These are phyloP conservation scores for Decorospora gaudefroyi DNA, from an alignment of 2,329 filamentous ascomycete genomes.

Conservation along the genomic window DNA sequence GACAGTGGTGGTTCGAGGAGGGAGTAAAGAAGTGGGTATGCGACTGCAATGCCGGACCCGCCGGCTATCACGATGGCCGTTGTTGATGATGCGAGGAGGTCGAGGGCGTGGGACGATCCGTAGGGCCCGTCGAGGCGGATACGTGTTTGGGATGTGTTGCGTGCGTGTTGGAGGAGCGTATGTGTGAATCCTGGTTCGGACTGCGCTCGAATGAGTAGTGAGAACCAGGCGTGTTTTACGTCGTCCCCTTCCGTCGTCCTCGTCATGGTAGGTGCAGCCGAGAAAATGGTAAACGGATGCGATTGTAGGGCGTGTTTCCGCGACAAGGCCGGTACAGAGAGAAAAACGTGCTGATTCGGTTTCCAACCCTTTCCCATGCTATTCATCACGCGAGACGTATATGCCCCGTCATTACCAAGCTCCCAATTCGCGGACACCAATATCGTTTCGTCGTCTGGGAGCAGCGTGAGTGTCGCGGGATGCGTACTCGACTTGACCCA, in stretches of 20 bases:
- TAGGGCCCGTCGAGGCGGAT: conserved; percentile 68
- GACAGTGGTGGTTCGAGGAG: conserved; percentile 42
- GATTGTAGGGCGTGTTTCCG: conserved; percentile 61
- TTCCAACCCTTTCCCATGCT: conserved; percentile 60
- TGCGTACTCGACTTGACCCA: conserved; percentile 57
- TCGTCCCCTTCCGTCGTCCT: conserved; percentile 1
- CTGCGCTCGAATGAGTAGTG: conserved; percentile 64
- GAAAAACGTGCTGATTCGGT: conserved; percentile 66
- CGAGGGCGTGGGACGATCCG: conserved; percentile 61
- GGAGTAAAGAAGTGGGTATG: conserved; percentile 64
- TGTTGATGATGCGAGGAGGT: conserved; percentile 57
- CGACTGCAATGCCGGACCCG: conserved; percentile 67
- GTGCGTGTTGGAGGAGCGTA: conserved; percentile 59
- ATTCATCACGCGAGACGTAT: conserved; percentile 23
- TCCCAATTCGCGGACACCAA: conserved; percentile 55
- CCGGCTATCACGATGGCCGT: conserved; percentile 63
- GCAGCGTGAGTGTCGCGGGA: conserved; percentile 57
- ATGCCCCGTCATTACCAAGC: conserved; percentile 21
- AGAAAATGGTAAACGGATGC: conserved; percentile 70
- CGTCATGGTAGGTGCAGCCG: conserved; percentile 58
- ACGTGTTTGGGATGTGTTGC: conserved; percentile 48
- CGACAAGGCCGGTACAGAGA: conserved; percentile 62
- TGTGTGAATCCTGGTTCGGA: conserved; percentile 60
- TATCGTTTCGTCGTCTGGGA: conserved; percentile 62
- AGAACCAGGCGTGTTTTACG: conserved; percentile 57